These are phyloP conservation scores for Begonia masoniana DNA, from an alignment of 306 rosid genomes.

Conservation along the genomic window DNA sequence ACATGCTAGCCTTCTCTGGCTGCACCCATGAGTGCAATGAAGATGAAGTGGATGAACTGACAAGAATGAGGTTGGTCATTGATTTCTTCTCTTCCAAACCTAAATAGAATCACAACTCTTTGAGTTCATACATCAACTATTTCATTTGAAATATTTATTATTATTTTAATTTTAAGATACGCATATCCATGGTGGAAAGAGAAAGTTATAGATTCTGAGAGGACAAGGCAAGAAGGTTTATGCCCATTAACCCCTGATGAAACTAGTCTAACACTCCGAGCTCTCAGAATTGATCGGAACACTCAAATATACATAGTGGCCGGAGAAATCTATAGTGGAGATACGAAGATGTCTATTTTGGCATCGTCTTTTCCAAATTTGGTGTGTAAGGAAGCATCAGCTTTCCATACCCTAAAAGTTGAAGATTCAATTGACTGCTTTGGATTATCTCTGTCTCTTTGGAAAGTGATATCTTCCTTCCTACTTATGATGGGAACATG, in stretches of 20 bases:
- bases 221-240: no score
- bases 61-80: constrained; percentile 54
- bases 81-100: not conserved
- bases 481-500: constrained; percentile 97
- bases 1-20: constrained; percentile 94
- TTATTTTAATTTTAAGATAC: constrained; percentile 29
- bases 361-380: constrained; percentile 51
- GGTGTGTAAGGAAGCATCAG: constrained; percentile 30
- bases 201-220: constrained; percentile 64
- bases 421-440: constrained; percentile 28
- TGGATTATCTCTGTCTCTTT: constrained; percentile 84
- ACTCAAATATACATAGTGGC: constrained; percentile 82
- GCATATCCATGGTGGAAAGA: constrained; percentile 88
- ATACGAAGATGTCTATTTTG: constrained; percentile 49
- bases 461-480: constrained; percentile 81
- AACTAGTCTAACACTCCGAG: constrained; percentile 49
- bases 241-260: constrained; percentile 96
- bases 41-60: constrained; percentile 58
- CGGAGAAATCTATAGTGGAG: constrained; percentile 85
- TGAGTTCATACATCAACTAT: not conserved
- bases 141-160: not conserved
- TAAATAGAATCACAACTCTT: not conserved
- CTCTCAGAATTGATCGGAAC: constrained; percentile 56
- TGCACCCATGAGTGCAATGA: constrained; percentile 67
- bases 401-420: no score